Conservation (phyloP, 371 early-diverging fungal species). For the Zopfochytrium polystomum region DNA sequence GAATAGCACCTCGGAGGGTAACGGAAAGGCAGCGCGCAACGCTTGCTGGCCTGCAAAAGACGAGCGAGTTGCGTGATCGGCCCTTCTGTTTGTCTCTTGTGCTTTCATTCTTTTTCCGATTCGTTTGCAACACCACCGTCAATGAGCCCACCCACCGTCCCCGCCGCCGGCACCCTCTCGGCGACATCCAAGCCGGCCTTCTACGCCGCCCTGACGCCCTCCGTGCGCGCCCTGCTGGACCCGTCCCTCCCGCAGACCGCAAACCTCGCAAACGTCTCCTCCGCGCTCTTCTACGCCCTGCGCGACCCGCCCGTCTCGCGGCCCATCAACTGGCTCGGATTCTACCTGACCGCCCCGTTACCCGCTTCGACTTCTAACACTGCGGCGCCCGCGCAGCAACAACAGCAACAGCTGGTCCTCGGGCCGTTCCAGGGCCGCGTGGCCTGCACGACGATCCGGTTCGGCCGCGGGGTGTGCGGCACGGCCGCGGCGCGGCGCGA, state of each 20-base stretch:
- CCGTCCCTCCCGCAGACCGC: conserved; percentile 50
- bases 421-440: conserved; percentile 92
- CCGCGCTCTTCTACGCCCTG: conserved; percentile 78
- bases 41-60: too few relatives aligned
- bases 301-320: conserved; percentile 65
- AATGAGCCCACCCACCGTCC: too few relatives aligned
- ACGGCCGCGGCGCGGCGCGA: conserved; percentile 58
- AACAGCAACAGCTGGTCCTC: conserved; percentile 50
- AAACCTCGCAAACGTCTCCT: conserved; percentile 76
- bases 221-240: conserved; percentile 38
- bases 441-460: conserved; percentile 80
- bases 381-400: conserved; percentile 12
- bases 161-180: neutral
- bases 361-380: neutral
- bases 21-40: too few relatives aligned
- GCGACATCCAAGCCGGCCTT: conserved; percentile 34
- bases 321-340: conserved; percentile 87
- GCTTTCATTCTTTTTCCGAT: too few relatives aligned
- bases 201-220: conserved; percentile 35
- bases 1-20: too few relatives aligned
- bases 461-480: conserved; percentile 89
- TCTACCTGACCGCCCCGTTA: conserved; percentile 57
- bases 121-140: too few relatives aligned
- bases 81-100: too few relatives aligned
- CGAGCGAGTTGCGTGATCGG: too few relatives aligned